These are phyloP conservation scores for Colletotrichum eremochloae DNA, from an alignment of 2,329 filamentous ascomycete genomes.

Conservation along the genomic window DNA sequence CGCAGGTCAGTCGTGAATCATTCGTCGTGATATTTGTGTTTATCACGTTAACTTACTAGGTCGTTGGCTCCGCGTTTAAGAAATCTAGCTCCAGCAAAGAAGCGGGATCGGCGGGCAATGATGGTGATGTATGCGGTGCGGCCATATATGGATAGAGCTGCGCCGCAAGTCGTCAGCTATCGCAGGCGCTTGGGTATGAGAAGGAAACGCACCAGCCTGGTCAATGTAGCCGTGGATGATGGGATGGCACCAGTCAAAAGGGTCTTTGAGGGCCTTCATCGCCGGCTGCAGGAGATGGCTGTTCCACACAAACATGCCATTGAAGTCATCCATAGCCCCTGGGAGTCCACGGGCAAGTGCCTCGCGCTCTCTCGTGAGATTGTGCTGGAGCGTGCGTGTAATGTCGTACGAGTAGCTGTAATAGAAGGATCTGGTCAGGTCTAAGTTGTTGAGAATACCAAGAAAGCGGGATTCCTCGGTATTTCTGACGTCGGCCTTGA, in stretches of 20 bases:
- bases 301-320: constrained; percentile 99
- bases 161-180: background rate
- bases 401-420: constrained; percentile 99
- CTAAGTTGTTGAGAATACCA: constrained; percentile 89
- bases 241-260: constrained; percentile 95
- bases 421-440: constrained; percentile 93
- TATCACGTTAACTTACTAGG: constrained; percentile 57
- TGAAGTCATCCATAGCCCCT: constrained; percentile 72
- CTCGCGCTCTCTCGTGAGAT: constrained; percentile 84
- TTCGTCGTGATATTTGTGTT: background rate
- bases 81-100: constrained; percentile 94
- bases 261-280: constrained; percentile 76
- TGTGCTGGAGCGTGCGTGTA: constrained; percentile 91
- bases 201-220: constrained; percentile 72
- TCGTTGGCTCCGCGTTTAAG: constrained; percentile 96
- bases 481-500: constrained; percentile 82
- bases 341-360: constrained; percentile 75
- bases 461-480: constrained; percentile 92
- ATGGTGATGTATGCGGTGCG: constrained; percentile 92
- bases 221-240: constrained; percentile 97
- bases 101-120: constrained; percentile 90
- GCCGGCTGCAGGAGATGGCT: constrained; percentile 87
- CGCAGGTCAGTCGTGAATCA: background rate
- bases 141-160: constrained; percentile 85
- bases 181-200: no score